Evolutionary conservation across 164 flowering plant genomes (phyloP).

Genomic region (Brasenia schreberi): DNA sequence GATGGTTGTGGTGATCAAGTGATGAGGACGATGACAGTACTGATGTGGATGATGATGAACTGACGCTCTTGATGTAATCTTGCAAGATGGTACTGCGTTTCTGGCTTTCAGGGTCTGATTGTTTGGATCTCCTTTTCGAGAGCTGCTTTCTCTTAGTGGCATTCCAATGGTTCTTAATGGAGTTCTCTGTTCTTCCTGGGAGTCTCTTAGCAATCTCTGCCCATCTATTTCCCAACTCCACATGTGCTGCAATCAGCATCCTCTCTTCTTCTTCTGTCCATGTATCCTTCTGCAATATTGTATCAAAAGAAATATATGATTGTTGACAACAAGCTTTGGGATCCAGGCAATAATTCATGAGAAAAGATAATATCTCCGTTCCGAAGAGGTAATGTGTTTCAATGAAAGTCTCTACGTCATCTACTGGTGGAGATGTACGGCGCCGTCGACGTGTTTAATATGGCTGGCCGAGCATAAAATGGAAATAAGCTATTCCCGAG

Average conservation of each 20-base stretch:
- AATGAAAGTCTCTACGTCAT: no score
- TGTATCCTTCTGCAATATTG: conserved; percentile 27
- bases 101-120: conserved; percentile 4
- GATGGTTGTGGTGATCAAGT: not conserved
- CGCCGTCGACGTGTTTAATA: no score
- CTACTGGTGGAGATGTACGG: no score
- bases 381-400: no score
- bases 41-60: conserved; percentile 1
- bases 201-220: conserved; percentile 41
- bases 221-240: conserved; percentile 44
- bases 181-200: conserved; percentile 49
- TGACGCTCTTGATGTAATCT: conserved; percentile 27
- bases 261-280: conserved; percentile 51
- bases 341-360: no score
- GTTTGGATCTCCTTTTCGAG: conserved; percentile 14
- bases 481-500: no score
- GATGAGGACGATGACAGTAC: not conserved
- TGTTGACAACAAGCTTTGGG: not conserved
- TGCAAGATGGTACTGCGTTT: conserved; percentile 21
- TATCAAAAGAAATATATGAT: not conserved
- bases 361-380: no score
- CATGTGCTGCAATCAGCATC: conserved; percentile 32
- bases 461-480: no score
- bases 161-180: conserved; percentile 63
- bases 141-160: conserved; percentile 43